Conservation (phyloP, 768 basidiomycete species). For the Macrolepiota albuminosa region DNA sequence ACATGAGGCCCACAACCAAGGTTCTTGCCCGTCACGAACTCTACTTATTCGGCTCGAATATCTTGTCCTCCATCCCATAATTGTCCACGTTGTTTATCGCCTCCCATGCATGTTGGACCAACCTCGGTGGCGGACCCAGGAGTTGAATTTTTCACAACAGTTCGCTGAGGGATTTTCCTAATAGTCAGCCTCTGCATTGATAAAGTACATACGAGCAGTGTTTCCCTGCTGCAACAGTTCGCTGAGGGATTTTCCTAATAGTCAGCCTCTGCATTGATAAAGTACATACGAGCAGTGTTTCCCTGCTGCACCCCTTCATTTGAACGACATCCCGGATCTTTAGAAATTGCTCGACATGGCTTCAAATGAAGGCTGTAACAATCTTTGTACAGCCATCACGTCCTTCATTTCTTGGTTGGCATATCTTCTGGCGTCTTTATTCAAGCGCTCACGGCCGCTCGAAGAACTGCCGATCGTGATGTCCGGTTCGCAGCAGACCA, state of each 20-base stretch:
- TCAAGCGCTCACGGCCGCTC: constrained; percentile 2
- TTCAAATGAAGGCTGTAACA: constrained; percentile 1
- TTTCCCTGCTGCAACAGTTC: background rate
- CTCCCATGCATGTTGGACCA: background rate
- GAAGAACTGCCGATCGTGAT: constrained; percentile 9
- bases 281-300: background rate
- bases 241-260: background rate
- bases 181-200: constrained; percentile 6
- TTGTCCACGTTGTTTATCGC: background rate
- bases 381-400: constrained; percentile 3
- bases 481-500: constrained; percentile 9
- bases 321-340: constrained; percentile 1
- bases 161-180: background rate
- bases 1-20: background rate
- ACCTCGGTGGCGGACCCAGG: constrained; percentile 3
- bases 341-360: background rate
- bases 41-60: constrained; percentile 1
- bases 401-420: constrained; percentile 13
- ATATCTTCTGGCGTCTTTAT: constrained; percentile 1
- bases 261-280: constrained; percentile 5
- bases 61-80: background rate
- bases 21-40: background rate
- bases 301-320: background rate
- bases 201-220: background rate
- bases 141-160: background rate